Conservation (phyloP, 75 land plant genomes). For the Sequoiadendron giganteum region DNA sequence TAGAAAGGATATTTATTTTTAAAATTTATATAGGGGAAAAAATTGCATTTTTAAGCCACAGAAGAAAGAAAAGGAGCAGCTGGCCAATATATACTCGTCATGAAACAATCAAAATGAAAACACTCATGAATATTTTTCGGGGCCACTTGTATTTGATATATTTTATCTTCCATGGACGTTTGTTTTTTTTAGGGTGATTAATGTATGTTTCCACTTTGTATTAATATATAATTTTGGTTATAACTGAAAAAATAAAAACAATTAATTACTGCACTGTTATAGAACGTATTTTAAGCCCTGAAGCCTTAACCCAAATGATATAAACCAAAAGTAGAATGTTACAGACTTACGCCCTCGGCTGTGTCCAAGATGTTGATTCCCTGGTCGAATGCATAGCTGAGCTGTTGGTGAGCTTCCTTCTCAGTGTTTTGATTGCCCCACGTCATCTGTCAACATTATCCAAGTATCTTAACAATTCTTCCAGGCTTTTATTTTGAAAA, state of each 20-base stretch:
- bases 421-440: constrained; percentile 97
- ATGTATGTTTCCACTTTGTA: no score
- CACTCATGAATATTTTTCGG: no score
- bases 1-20: no score
- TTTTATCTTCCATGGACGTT: no score
- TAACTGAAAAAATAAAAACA: not conserved
- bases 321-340: not conserved
- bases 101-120: no score
- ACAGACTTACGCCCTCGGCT: constrained; percentile 71
- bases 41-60: no score
- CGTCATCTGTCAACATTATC: constrained; percentile 69
- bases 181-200: no score
- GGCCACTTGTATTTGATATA: no score
- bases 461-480: not conserved
- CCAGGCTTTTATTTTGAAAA: not conserved
- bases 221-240: no score
- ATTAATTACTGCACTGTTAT: not conserved
- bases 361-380: constrained; percentile 91
- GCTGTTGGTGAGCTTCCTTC: constrained; percentile 91
- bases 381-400: constrained; percentile 81
- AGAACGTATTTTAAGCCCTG: not conserved
- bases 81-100: no score
- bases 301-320: not conserved
- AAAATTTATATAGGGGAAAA: no score
- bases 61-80: no score